Conservation (phyloP, 768 basidiomycete genomes). For the Phanerochaete sordida region DNA sequence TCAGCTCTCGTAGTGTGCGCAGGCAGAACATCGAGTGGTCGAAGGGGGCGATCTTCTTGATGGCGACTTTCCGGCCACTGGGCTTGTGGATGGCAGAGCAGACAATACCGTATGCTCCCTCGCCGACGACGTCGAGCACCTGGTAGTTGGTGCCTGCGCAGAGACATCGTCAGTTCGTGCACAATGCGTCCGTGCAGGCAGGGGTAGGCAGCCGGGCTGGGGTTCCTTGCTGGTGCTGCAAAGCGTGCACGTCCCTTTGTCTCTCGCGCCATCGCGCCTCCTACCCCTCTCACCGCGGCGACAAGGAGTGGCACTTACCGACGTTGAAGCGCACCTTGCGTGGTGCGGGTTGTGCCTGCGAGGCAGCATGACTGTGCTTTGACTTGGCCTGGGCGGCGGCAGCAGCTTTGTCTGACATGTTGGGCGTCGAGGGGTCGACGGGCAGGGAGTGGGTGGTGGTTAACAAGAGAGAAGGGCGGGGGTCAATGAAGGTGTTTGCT, state of each 20-base stretch:
- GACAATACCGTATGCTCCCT: conserved; percentile 94
- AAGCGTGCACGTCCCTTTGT: background rate
- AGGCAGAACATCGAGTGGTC: conserved; percentile 94
- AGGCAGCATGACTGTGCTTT: conserved; percentile 44
- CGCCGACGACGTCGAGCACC: conserved; percentile 83
- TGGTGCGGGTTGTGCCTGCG: conserved; percentile 52
- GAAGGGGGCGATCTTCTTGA: conserved; percentile 94
- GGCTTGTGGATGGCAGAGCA: conserved; percentile 80
- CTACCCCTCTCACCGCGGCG: background rate
- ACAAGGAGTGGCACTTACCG: conserved; percentile 38
- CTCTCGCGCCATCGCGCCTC: background rate
- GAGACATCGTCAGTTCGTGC: background rate
- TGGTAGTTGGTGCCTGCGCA: conserved; percentile 48
- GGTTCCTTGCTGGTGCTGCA: background rate
- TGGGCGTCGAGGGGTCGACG: conserved; percentile 16
- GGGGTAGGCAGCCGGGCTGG: background rate
- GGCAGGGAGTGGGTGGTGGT: background rate
- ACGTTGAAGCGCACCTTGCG: conserved; percentile 90
- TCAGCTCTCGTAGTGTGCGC: conserved; percentile 54
- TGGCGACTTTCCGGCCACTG: conserved; percentile 83
- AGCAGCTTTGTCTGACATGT: conserved; percentile 7
- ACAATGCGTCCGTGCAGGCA: background rate
- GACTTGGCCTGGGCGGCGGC: conserved; percentile 24
- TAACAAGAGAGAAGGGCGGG: background rate
- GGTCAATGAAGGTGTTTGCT: background rate